Conservation (phyloP, 495 filamentous ascomycete genomes). For the Bathelium albidoporum region DNA sequence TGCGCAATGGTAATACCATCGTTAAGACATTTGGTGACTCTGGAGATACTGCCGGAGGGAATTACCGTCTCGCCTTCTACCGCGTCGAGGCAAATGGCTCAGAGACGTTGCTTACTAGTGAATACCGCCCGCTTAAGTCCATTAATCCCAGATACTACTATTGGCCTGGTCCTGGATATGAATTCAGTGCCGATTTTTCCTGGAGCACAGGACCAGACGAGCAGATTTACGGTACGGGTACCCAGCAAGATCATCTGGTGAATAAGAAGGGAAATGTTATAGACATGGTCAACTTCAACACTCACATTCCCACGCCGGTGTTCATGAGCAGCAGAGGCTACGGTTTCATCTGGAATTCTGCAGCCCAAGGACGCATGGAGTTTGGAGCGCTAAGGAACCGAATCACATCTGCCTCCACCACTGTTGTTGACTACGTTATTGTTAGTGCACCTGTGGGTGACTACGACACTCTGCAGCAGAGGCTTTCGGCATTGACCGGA, state of each 20-base stretch:
- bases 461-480: slow-evolving; percentile 9
- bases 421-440: slow-evolving; percentile 13
- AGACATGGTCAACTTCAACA: slow-evolving; percentile 15
- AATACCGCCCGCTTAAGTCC: slow-evolving; percentile 9
- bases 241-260: slow-evolving; percentile 11
- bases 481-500: slow-evolving; percentile 8
- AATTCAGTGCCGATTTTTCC: slow-evolving; percentile 9
- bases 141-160: slow-evolving; percentile 10
- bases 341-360: slow-evolving; percentile 13
- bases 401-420: slow-evolving; percentile 10
- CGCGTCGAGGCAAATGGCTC: slow-evolving; percentile 7
- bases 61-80: slow-evolving; percentile 7
- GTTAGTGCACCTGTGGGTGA: slow-evolving; percentile 8
- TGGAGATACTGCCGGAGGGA: slow-evolving; percentile 5
- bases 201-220: slow-evolving; percentile 9
- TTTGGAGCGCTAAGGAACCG: slow-evolving; percentile 7
- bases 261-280: slow-evolving; percentile 12
- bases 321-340: slow-evolving; percentile 14
- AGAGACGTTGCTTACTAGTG: slow-evolving; percentile 6
- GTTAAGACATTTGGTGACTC: slow-evolving; percentile 8
- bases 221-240: slow-evolving; percentile 13
- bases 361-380: slow-evolving; percentile 11
- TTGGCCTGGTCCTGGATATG: slow-evolving; percentile 11
- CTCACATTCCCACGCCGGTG: slow-evolving; percentile 10
- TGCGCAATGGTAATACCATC: slow-evolving; percentile 12